Evolutionary conservation across 495 filamentous ascomycete genomes (phyloP).

Genomic region (Aspergillus bertholletiae): DNA sequence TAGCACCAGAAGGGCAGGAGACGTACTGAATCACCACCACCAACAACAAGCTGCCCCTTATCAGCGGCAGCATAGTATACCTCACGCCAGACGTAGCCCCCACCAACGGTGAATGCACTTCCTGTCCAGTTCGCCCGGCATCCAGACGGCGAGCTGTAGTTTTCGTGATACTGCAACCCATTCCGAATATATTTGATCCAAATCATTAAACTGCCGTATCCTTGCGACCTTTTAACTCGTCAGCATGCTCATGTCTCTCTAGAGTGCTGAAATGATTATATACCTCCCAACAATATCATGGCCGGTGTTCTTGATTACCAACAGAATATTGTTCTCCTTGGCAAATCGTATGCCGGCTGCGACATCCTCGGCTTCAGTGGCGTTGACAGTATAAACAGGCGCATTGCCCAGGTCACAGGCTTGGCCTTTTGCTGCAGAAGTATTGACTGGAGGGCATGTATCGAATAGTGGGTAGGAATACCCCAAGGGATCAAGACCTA

Average conservation of each 20-base stretch:
- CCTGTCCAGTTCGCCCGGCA: constrained; percentile 22
- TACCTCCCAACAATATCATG: background rate
- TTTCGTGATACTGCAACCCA: constrained; percentile 22
- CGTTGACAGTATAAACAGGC: constrained; percentile 43
- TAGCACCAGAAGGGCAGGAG: too few species aligned
- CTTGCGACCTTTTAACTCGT: constrained; percentile 23
- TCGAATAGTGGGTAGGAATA: background rate
- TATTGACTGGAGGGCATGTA: background rate
- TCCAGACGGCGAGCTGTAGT: constrained; percentile 8
- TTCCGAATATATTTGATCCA: constrained; percentile 28
- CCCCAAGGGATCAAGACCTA: background rate
- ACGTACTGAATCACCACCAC: constrained; percentile 26
- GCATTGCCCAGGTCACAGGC: constrained; percentile 55
- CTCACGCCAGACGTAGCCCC: constrained; percentile 30
- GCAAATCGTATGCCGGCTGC: constrained; percentile 40
- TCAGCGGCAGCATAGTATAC: constrained; percentile 21
- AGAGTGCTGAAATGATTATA: background rate
- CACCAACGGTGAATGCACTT: constrained; percentile 28
- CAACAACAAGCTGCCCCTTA: constrained; percentile 23
- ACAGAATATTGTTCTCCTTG: constrained; percentile 47
- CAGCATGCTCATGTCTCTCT: background rate
- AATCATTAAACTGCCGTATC: constrained; percentile 29
- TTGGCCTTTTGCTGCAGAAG: constrained; percentile 18
- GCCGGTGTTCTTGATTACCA: constrained; percentile 50
- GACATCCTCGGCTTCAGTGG: constrained; percentile 21